These are phyloP conservation scores for Aspergillus pseudonomiae DNA, from an alignment of 2,329 filamentous ascomycete genomes.

Conservation along the genomic window DNA sequence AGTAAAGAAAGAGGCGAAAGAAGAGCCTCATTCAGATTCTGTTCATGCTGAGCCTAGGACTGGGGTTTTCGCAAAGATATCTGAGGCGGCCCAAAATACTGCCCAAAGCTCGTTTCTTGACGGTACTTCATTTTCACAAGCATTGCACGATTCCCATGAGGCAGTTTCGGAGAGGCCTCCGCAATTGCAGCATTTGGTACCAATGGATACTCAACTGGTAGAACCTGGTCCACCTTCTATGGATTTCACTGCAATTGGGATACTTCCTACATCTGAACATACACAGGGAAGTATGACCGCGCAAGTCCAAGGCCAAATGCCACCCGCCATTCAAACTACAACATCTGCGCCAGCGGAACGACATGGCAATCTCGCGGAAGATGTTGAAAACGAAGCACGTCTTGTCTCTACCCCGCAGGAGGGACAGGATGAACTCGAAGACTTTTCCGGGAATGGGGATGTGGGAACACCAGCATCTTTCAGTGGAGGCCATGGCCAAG, in stretches of 20 bases:
- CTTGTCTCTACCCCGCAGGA: neutral
- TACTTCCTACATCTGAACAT: conserved; percentile 17
- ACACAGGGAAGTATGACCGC: conserved; percentile 14
- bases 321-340: neutral
- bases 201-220: conserved; percentile 28
- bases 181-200: conserved; percentile 21
- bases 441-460: neutral
- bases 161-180: neutral
- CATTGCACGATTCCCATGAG: neutral
- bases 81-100: conserved; percentile 1
- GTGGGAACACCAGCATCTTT: neutral
- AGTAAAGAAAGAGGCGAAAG: neutral
- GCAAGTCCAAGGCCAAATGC: neutral
- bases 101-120: conserved; percentile 18
- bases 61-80: neutral
- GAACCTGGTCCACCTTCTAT: neutral
- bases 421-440: conserved; percentile 7
- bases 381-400: conserved; percentile 6
- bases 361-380: neutral
- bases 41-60: neutral
- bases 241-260: neutral
- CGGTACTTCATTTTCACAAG: conserved; percentile 15
- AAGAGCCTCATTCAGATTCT: neutral
- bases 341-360: neutral
- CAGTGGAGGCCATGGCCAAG: conserved; percentile 10